phyloP scores from a whole-genome alignment of 164 flowering plant species.

The Liriodendron chinense region DNA sequence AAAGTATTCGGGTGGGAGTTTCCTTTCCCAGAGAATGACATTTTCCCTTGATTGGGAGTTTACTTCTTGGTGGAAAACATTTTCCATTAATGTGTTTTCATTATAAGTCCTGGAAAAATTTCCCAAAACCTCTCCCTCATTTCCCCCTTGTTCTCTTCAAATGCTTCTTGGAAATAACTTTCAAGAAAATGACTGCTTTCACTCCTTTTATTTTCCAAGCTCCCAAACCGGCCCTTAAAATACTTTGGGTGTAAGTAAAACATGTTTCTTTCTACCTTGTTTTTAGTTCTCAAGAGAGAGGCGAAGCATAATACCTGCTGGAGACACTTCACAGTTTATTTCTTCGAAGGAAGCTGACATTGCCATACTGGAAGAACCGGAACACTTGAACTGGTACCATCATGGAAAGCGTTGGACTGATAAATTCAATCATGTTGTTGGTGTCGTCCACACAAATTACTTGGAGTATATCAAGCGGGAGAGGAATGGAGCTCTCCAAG shows the following conservation, averaged over 20 bases:
- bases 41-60: too few relatives aligned
- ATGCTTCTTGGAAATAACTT: too few relatives aligned
- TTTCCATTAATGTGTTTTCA: too few relatives aligned
- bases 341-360: slow-evolving; percentile 80
- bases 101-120: too few relatives aligned
- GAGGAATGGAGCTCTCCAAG: slow-evolving; percentile 74
- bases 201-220: too few relatives aligned
- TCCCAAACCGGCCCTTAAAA: not conserved
- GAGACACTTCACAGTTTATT: slow-evolving; percentile 77
- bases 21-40: too few relatives aligned
- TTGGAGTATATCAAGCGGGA: slow-evolving; percentile 81
- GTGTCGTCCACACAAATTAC: slow-evolving; percentile 79
- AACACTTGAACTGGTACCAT: slow-evolving; percentile 81
- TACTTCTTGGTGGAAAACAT: too few relatives aligned
- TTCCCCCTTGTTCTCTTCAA: too few relatives aligned
- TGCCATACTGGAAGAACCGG: slow-evolving; percentile 86
- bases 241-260: not conserved
- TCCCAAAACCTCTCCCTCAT: too few relatives aligned
- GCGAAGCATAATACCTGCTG: slow-evolving; percentile 77
- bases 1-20: too few relatives aligned
- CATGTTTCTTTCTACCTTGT: slow-evolving; percentile 8
- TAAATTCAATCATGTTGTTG: slow-evolving; percentile 81
- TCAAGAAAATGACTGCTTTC: too few relatives aligned
- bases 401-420: slow-evolving; percentile 88
- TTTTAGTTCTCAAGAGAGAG: slow-evolving; percentile 65